Conservation (phyloP, 805 yeast genomes). For the Saccharomycopsis schoenii region DNA sequence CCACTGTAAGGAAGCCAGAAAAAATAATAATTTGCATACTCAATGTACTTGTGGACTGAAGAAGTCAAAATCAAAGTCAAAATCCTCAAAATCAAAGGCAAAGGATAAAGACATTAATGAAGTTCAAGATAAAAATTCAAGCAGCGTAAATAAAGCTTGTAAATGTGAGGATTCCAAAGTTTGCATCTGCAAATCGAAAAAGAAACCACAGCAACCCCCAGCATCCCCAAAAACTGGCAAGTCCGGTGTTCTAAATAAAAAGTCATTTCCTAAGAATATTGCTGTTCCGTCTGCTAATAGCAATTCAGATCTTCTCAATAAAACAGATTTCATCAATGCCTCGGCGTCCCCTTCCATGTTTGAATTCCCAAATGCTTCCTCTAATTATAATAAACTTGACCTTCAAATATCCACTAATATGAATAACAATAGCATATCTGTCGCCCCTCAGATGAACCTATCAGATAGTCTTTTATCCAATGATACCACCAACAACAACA, state of each 20-base stretch:
- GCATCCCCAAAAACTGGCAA: neutral
- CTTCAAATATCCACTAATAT: neutral
- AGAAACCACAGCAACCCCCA: neutral
- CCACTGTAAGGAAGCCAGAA: constrained; percentile 73
- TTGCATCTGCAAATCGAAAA: constrained; percentile 16
- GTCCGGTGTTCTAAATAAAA: neutral
- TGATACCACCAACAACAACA: neutral
- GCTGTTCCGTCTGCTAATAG: neutral
- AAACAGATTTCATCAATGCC: neutral
- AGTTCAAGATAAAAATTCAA: constrained; percentile 20
- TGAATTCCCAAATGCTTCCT: neutral
- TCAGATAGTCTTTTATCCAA: neutral
- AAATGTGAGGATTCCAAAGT: constrained; percentile 24
- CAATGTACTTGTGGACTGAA: constrained; percentile 61
- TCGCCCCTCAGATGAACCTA: neutral
- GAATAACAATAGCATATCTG: neutral
- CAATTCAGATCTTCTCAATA: neutral
- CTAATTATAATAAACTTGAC: neutral
- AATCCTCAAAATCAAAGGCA: neutral
- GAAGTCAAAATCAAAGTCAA: constrained; percentile 27
- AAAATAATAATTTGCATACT: constrained; percentile 52
- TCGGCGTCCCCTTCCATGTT: neutral
- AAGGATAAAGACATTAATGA: constrained; percentile 21
- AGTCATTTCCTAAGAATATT: neutral
- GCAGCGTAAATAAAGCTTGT: constrained; percentile 29